Percentiles rank a stretch among this genome's conserved stretches.
Conservation (phyloP, 345 rosid species). For the Xanthoceras sorbifolium region DNA sequence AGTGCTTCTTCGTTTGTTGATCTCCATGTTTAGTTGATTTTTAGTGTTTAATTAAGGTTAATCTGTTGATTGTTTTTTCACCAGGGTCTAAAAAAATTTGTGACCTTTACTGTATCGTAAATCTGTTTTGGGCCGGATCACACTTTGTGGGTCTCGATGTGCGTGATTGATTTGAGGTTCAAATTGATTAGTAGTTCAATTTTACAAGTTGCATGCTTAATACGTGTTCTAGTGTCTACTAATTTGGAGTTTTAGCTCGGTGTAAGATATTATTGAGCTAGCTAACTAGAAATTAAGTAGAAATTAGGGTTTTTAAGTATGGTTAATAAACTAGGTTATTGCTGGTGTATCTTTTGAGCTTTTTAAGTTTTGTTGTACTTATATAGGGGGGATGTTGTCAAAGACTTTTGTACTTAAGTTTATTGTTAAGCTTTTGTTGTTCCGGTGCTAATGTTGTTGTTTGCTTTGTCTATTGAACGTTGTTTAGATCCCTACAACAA, state of each 20-base stretch:
- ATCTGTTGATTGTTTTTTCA: conserved; percentile 13
- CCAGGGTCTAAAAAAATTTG: conserved; percentile 20
- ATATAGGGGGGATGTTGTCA: conserved; percentile 10
- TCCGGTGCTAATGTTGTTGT: conserved; percentile 27
- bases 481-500: conserved; percentile 48
- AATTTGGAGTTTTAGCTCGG: conserved; percentile 13
- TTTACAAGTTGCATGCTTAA: neutral
- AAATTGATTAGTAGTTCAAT: conserved; percentile 18
- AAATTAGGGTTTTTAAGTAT: conserved; percentile 35
- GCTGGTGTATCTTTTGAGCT: too few species aligned
- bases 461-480: conserved; percentile 30
- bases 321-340: neutral
- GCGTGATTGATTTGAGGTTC: conserved; percentile 19
- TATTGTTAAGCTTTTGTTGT: conserved; percentile 8
- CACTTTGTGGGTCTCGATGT: conserved; percentile 17
- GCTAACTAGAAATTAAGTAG: neutral
- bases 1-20: conserved; percentile 14
- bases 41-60: conserved; percentile 20
- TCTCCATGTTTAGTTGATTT: conserved; percentile 25
- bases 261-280: neutral
- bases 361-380: neutral
- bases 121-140: conserved; percentile 20
- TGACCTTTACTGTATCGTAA: neutral
- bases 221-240: neutral
- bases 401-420: neutral